Evolutionary conservation across 2,329 filamentous ascomycete genomes (phyloP).

Genomic region (Diaporthe sp.): DNA sequence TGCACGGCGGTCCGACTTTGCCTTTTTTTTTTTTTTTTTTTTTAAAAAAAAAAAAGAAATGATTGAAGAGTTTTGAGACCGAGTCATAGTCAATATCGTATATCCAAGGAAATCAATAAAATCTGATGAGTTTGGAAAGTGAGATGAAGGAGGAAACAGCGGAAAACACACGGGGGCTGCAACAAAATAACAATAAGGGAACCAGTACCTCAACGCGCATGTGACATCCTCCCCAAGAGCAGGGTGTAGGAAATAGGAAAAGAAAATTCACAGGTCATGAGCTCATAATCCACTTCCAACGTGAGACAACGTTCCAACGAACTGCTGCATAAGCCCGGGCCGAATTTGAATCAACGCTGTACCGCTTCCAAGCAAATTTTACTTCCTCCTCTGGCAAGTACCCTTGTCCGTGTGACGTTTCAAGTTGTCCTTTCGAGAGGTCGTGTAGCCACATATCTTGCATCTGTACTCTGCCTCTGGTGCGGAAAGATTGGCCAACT

Average conservation of each 20-base stretch:
- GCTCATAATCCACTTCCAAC: neutral
- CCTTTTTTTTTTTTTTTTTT: too few species aligned
- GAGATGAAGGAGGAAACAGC: neutral
- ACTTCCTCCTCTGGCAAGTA: neutral
- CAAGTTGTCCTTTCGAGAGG: slow-evolving; percentile 2
- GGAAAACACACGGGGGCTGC: neutral
- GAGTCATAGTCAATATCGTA: neutral
- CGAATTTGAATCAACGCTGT: neutral
- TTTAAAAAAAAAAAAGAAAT: too few species aligned
- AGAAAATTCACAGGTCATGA: neutral
- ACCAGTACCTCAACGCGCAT: neutral
- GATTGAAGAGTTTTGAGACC: neutral
- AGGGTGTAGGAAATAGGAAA: neutral
- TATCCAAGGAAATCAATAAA: neutral
- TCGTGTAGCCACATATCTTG: neutral
- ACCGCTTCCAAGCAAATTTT: neutral
- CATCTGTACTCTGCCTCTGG: neutral
- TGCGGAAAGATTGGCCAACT: neutral
- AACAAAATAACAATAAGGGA: neutral
- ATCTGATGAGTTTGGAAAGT: neutral
- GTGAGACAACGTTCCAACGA: neutral
- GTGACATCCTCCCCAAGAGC: neutral
- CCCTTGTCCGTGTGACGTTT: slow-evolving; percentile 8
- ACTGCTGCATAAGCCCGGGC: neutral
- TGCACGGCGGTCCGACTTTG: too few species aligned